Percentiles rank a stretch among this genome's conserved stretches.
Conservation (phyloP, 352 stramenopile genomes). For the Globisporangium polare region DNA sequence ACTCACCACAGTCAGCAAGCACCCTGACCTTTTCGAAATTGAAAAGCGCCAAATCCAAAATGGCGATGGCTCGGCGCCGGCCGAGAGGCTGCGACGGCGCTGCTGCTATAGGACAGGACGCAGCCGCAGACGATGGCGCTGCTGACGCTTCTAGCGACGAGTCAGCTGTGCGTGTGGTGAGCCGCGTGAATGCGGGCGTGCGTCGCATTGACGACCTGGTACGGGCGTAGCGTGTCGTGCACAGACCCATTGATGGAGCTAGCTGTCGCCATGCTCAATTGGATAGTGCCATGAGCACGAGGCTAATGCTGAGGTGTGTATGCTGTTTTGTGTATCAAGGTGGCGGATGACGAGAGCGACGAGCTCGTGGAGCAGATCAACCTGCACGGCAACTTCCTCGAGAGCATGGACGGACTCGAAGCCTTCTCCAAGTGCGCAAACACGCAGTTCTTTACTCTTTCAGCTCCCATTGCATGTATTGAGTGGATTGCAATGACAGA, state of each 20-base stretch:
- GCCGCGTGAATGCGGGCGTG: constrained; percentile 36
- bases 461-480: not conserved
- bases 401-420: constrained; percentile 63
- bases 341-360: constrained; percentile 31
- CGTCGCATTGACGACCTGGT: constrained; percentile 39
- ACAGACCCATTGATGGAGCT: not conserved
- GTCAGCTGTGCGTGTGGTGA: constrained; percentile 12
- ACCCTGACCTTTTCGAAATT: constrained; percentile 3
- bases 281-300: not conserved
- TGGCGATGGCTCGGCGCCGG: constrained; percentile 1
- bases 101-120: not conserved
- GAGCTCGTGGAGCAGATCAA: constrained; percentile 69
- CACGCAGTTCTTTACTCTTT: not conserved
- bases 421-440: constrained; percentile 41
- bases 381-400: constrained; percentile 67
- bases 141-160: not conserved
- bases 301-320: not conserved
- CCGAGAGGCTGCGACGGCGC: not conserved
- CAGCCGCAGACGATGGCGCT: not conserved
- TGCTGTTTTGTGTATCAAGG: constrained; percentile 10
- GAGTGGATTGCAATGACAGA: not conserved
- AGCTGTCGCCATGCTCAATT: not conserved
- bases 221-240: not conserved
- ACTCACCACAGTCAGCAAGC: not conserved
- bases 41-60: not conserved